Conservation (phyloP, 176 grass and related monocot species). For the Musa itinerans region DNA sequence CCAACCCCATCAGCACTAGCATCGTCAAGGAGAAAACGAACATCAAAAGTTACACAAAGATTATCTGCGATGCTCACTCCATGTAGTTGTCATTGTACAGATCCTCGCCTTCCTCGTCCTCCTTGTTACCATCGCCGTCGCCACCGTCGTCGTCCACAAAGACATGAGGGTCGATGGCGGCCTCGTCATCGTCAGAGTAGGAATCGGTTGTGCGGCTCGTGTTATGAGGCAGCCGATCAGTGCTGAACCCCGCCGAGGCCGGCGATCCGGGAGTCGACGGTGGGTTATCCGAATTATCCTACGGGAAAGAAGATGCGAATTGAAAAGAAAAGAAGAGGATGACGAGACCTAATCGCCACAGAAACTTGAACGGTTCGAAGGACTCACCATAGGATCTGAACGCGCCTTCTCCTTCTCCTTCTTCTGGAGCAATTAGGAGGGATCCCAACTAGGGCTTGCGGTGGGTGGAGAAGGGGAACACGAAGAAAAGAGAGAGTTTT, state of each 20-base stretch:
- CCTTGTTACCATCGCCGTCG: conserved; percentile 34
- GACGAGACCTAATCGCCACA: neutral
- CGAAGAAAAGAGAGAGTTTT: neutral
- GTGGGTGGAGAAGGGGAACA: neutral
- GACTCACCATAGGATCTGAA: neutral
- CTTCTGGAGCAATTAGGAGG: neutral
- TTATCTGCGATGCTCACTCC: conserved; percentile 36
- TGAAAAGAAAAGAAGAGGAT: neutral
- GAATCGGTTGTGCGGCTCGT: conserved; percentile 61
- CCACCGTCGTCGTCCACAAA: conserved; percentile 50
- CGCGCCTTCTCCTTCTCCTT: neutral
- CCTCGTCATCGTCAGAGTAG: conserved; percentile 82
- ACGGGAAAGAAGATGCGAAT: neutral
- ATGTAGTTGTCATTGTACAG: conserved; percentile 92
- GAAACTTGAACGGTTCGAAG: neutral
- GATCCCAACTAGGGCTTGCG: neutral
- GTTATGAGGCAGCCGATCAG: conserved; percentile 68
- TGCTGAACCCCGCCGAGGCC: conserved; percentile 69
- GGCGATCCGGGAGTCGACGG: conserved; percentile 78
- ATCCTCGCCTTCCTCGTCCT: conserved; percentile 89
- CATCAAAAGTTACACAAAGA: neutral
- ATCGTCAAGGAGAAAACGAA: neutral
- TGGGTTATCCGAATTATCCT: conserved; percentile 67
- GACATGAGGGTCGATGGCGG: conserved; percentile 63
- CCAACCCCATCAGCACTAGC: neutral